Conservation (phyloP, 108 stramenopile species). For the Phaeodactylum tricornutum region DNA sequence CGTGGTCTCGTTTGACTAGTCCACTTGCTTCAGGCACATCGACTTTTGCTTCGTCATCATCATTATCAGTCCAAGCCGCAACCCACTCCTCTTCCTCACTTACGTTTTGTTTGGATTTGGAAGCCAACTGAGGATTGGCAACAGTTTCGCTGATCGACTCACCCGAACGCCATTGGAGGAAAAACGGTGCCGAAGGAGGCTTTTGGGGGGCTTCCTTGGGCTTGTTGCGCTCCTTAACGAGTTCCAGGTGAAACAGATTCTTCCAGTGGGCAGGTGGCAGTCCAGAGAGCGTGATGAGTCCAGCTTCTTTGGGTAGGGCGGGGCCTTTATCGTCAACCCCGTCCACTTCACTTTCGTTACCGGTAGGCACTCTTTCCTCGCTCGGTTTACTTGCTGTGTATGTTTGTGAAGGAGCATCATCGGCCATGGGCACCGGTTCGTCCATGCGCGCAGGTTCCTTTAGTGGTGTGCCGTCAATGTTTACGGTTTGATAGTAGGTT, state of each 20-base stretch:
- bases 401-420: slow-evolving; percentile 40
- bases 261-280: slow-evolving; percentile 95
- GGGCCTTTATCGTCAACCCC: slow-evolving; percentile 16
- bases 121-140: slow-evolving; percentile 15
- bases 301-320: slow-evolving; percentile 40
- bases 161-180: slow-evolving; percentile 82
- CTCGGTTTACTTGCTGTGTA: slow-evolving; percentile 17
- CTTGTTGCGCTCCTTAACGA: slow-evolving; percentile 90
- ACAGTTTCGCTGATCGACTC: too few relatives aligned
- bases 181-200: slow-evolving; percentile 93
- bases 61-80: slow-evolving; percentile 69
- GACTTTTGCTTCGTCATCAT: slow-evolving; percentile 23
- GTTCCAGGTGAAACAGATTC: slow-evolving; percentile 89
- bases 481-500: slow-evolving; percentile 81
- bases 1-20: slow-evolving; percentile 5
- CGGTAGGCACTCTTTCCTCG: background rate
- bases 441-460: slow-evolving; percentile 70
- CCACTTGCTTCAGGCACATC: slow-evolving; percentile 7
- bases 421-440: slow-evolving; percentile 77
- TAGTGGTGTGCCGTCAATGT: slow-evolving; percentile 53
- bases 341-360: slow-evolving; percentile 9
- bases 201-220: slow-evolving; percentile 90
- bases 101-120: slow-evolving; percentile 8
- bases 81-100: slow-evolving; percentile 65
- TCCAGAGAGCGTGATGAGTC: slow-evolving; percentile 81